Base-by-base conservation (phyloP, 2,329 filamentous ascomycete species). In the Coniochaeta prunicola region DNA sequence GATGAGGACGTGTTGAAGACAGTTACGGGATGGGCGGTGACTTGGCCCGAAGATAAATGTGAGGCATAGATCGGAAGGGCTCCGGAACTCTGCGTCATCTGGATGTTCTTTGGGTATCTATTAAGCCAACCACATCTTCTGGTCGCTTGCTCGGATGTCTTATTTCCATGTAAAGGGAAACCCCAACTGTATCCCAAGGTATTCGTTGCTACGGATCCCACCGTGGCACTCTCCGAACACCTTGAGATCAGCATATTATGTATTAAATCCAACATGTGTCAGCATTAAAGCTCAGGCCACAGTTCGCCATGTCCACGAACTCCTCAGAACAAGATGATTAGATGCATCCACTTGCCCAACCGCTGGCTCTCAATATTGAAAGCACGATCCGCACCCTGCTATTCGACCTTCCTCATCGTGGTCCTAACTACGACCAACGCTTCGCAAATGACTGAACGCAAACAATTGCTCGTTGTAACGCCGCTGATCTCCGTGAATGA, bases 1-100 rank as follows among this genome's bases (percentile, higher is more conserved):
- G 91, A 96, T 73, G 84, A 93, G 73, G 81, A 86, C 63, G 77
- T 96, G 59, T 83, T 91, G 63, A 87, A 90, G 71, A 96, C 90
- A 8, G 91, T 96, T 8, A 92, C 88, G 66, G 90, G 89, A 21
- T 96, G 90, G 73, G 80, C 85, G 61, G 72, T 96, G 63, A 78
- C 77, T 61, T 94, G 90, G 90, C 76, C 80, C 0, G 71, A 70
- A 58, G 68, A 70, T 54, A 70, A 68, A 60, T 71, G 65, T 42
- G 61, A 63, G 56, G 68, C 60, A 6, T 56, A 30, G 24, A 40
- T 26, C 8, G n/a, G 45, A 9, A n/a, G 45, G 26, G 2, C 31
- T 26, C 15, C 48, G 2, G 9, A 34, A 21, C 31, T 7, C 10
- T 19, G 24, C 13, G n/a, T 21, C 3, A 9, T 12, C 19, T 19